Evolutionary conservation across 1,284 basidiomycete species (phyloP).

Genomic region (Melampsora larici-populina): DNA sequence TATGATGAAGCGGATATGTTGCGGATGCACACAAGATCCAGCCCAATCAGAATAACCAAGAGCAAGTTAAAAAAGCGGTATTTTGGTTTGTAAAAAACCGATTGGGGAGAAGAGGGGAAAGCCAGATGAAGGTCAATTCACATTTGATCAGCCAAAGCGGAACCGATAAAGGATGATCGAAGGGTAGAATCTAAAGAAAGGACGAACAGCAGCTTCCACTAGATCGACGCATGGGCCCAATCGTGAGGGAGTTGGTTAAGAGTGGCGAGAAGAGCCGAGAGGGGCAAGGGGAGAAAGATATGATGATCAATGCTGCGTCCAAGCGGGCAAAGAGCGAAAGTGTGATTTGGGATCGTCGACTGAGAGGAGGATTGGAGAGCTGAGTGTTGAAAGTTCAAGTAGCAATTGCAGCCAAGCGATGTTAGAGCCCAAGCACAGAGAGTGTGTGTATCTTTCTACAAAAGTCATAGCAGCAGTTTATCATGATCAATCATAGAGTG

Average conservation of each 20-base stretch:
- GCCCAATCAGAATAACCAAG: neutral
- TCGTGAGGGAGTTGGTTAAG: neutral
- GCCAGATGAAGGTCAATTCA: neutral
- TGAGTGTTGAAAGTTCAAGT: too few relatives aligned
- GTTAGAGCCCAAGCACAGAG: too few relatives aligned
- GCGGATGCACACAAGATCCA: neutral
- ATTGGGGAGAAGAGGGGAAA: neutral
- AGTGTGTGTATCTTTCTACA: too few relatives aligned
- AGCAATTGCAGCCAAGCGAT: too few relatives aligned
- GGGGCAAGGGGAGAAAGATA: neutral
- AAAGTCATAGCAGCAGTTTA: too few relatives aligned
- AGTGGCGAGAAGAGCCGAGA: neutral
- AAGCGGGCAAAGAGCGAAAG: too few relatives aligned
- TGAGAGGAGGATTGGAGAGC: too few relatives aligned
- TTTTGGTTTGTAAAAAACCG: neutral
- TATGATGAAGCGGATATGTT: neutral
- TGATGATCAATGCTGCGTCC: neutral
- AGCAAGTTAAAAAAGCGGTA: neutral
- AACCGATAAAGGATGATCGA: neutral
- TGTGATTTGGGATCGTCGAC: too few relatives aligned
- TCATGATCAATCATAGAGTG: too few relatives aligned
- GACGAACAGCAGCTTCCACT: neutral
- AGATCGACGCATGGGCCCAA: neutral
- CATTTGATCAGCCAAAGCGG: neutral
- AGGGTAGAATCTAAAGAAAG: neutral